Evolutionary conservation across 352 stramenopile species (phyloP), one percentile per base, ranked within the genome.

Genomic region (Globisporangium polare): DNA sequence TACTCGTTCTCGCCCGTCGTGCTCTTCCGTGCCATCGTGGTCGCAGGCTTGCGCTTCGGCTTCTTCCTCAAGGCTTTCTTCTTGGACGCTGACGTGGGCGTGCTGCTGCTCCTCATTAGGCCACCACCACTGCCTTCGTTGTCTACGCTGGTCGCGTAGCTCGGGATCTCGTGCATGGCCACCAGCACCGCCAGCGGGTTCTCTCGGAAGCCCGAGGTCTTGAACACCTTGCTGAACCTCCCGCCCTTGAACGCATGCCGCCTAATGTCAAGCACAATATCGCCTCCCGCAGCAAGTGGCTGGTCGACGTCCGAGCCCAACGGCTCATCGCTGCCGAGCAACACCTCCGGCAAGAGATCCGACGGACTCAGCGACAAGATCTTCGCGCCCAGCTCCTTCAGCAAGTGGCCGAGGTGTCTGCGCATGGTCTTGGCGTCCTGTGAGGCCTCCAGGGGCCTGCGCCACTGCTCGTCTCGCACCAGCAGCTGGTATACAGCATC

Each of bases 121-220:
- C 10, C 7, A 59, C 18, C 17, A 49, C 35, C 22, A 66, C 29
- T 33, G 29, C 29, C 29, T 33, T 39, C 33, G 12, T 15, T 39
- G 9, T 39, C 33, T 9, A 17, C 15, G 12, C 24, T 8, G 57
- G 10, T 22, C 3, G 47, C 68, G 31, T 31, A 29, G 0, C 37
- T n/a, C 12, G 69, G 67, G 35, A 88, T 66, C 47, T 84, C 75
- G 13, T 84, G 68, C 2, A 51, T 33, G 17, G 41, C 71, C 47
- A 82, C 52, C 15, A 91, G 41, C 22, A 79, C 50, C 0, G 78
- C 69, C 9, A 87, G 39, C 0, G 76, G 76, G 22, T 80, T 91
- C 9, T 86, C 71, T 2, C 73, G 79, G 35, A 88, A 87, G 7
- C 26, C 60, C 9, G 66, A 64, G 15, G 62, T 59, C 59, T 72